phyloP scores from a whole-genome alignment of 2,329 filamentous ascomycete species.

The Chaetomiaceae sp. region DNA sequence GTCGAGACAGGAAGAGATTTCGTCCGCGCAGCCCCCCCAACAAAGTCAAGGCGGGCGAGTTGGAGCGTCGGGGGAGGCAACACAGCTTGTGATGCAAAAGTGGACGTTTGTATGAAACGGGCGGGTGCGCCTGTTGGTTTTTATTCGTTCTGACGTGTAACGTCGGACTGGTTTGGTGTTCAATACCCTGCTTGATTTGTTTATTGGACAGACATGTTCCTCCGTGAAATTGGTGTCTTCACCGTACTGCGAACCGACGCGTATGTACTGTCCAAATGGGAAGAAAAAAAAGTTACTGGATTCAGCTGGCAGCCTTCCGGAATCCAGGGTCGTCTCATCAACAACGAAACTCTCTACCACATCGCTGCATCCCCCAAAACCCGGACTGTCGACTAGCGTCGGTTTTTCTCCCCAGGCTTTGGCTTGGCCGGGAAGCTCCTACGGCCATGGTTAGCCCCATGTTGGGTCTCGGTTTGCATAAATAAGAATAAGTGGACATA shows the following conservation, averaged over 20 bases:
- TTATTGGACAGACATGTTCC: no score
- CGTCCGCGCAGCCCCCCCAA: constrained; percentile 43
- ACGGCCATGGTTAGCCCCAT: no score
- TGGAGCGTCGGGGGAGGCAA: constrained; percentile 9
- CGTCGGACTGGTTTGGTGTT: background rate
- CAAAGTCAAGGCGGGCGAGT: constrained; percentile 30
- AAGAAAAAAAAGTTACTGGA: no score
- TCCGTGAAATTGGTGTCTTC: background rate
- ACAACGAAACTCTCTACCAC: background rate
- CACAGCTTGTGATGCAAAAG: constrained; percentile 30
- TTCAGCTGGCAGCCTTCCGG: background rate
- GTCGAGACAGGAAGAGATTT: constrained; percentile 45
- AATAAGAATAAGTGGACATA: background rate
- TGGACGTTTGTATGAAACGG: background rate
- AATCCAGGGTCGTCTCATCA: background rate
- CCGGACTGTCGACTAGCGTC: background rate
- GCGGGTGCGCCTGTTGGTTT: background rate
- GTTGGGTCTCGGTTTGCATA: background rate
- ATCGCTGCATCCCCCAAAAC: no score
- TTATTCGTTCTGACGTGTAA: background rate
- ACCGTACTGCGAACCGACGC: background rate
- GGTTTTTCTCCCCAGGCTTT: background rate
- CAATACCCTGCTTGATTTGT: background rate
- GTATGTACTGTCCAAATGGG: no score
- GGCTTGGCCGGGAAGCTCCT: constrained; percentile 10